Base-by-base conservation (phyloP, 2,329 filamentous ascomycete genomes). In the Penicillium sp. region DNA sequence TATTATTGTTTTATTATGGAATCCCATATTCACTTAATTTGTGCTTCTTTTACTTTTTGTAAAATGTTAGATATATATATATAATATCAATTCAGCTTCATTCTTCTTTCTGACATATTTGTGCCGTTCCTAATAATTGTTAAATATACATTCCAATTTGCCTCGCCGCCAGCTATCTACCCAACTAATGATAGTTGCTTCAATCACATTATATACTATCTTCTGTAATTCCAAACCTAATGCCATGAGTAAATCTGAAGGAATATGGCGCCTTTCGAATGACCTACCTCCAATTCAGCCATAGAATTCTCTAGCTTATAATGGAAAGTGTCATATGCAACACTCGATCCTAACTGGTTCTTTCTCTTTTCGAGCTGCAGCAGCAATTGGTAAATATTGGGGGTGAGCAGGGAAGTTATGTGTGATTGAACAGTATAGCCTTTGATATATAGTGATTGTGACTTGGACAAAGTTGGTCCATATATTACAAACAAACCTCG, bases 1-100 rank as follows among this genome's bases (percentile, higher is more conserved):
- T 36, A 19, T 47, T 36, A 53, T 2, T 53, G 49, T 53, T 53
- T 53, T 41, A 56, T 25, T 48, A 48, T 54, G 4, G 15, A 19
- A 8, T 27, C n/a, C 39, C 6, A 12, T 21, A 5, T 41, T 27
- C 25, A 12, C 8, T 23, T 25, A 2, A 23, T 38, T 36, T n/a
- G 9, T 48, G 15, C 15, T 23, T 35, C 15, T n/a, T 25, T 10
- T 31, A 6, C 23, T 27, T 44, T 44, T 44, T 12, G 2, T 47
- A 15, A 1, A n/a, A n/a, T 3, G 1, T 21, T 21, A 15, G 4
- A 21, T 5, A n/a, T 35, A 15, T 33, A n/a, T 9, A 8, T 4
- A 38, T 10, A 8, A 10, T 10, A 3, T 17, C 7, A 41, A 15
- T 15, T 15, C 12, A 5, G 13, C 3, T 15, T 1, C 21, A 23